Percentiles rank a stretch among this genome's conserved stretches.
Conservation (phyloP, 202 grass and related monocot species). For the Schoenoplectus triqueter region DNA sequence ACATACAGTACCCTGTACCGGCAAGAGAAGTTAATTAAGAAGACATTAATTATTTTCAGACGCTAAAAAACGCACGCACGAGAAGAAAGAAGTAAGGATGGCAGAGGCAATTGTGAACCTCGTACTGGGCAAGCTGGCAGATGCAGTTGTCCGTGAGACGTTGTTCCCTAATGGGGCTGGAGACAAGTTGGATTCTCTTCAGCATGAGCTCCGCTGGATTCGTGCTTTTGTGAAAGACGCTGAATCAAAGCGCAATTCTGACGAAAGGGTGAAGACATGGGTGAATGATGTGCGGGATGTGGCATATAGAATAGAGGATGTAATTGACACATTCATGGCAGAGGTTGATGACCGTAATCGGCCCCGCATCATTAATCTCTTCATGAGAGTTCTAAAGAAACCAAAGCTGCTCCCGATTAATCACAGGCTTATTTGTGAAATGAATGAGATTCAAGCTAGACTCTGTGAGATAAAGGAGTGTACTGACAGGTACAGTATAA, state of each 20-base stretch:
- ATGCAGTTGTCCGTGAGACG: neutral
- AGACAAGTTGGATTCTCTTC: neutral
- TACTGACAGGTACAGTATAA: constrained; percentile 10
- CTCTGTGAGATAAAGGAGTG: neutral
- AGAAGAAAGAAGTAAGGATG: neutral
- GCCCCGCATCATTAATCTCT: neutral
- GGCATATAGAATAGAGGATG: constrained; percentile 18
- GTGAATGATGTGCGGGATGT: constrained; percentile 5
- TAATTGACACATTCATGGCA: neutral
- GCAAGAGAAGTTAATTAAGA: no score
- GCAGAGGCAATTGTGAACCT: neutral
- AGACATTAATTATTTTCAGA: no score
- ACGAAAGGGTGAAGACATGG: constrained; percentile 22
- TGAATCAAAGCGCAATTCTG: neutral
- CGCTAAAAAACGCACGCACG: no score
- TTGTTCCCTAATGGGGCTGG: neutral
- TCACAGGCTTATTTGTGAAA: constrained; percentile 6
- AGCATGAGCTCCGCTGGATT: neutral
- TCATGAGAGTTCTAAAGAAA: neutral
- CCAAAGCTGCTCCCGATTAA: neutral
- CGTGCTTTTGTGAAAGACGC: constrained; percentile 18
- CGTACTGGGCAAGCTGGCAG: neutral
- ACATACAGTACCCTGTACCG: no score
- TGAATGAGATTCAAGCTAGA: constrained; percentile 1
- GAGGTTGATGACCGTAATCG: neutral